Evolutionary conservation across 345 rosid genomes (phyloP).

Genomic region (Geranium brycei): DNA sequence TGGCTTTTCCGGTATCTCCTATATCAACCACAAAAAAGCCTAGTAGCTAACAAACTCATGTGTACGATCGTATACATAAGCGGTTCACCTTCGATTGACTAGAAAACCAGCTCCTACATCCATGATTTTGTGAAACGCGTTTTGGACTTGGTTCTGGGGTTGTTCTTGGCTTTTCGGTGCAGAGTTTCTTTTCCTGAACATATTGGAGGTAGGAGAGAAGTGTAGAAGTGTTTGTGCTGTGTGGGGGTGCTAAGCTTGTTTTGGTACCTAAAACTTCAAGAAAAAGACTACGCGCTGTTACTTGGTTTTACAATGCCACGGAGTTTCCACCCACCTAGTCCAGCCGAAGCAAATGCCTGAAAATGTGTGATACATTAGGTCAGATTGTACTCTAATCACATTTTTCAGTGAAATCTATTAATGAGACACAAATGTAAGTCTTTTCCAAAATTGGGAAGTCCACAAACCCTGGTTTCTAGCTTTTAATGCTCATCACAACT

Average conservation of each 20-base stretch:
- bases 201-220: not conserved
- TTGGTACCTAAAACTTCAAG: not conserved
- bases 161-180: too few relatives aligned
- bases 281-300: not conserved
- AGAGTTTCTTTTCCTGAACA: not conserved
- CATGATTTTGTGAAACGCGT: too few relatives aligned
- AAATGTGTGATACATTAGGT: constrained; percentile 11
- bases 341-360: constrained; percentile 76
- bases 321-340: constrained; percentile 93
- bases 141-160: too few relatives aligned
- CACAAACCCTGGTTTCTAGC: too few relatives aligned
- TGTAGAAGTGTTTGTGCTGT: not conserved
- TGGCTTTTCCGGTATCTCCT: too few relatives aligned
- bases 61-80: too few relatives aligned
- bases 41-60: too few relatives aligned
- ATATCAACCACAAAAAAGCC: too few relatives aligned
- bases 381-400: constrained; percentile 2
- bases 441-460: too few relatives aligned
- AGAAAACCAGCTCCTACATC: too few relatives aligned
- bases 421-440: not conserved
- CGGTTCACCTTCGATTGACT: too few relatives aligned
- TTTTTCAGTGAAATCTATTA: not conserved
- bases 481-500: too few relatives aligned
- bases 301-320: constrained; percentile 68
- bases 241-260: not conserved